phyloP scores from a whole-genome alignment of 345 rosid species.

The Rhizophora apiculata region DNA sequence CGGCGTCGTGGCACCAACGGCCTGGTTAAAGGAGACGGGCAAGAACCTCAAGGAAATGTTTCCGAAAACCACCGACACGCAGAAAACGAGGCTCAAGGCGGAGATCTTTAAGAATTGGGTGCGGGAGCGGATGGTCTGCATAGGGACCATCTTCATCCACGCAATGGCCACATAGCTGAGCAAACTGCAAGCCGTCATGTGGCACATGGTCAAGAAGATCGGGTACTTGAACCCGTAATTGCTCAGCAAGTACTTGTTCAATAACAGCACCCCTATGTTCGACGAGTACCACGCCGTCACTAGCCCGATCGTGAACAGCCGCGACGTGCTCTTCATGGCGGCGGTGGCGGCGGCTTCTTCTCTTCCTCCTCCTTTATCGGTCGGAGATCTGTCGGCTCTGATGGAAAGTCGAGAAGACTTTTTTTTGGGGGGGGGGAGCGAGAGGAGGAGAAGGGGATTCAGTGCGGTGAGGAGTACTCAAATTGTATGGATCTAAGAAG shows the following conservation, averaged over 20 bases:
- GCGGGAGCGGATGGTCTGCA: constrained; percentile 94
- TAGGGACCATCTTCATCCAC: constrained; percentile 97
- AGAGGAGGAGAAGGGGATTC: not conserved
- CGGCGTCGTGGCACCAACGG: constrained; percentile 97
- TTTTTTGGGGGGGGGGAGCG: too few relatives aligned
- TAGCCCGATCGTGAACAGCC: constrained; percentile 76
- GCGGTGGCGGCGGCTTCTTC: not conserved
- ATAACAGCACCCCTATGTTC: constrained; percentile 86
- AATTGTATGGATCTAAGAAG: constrained; percentile 3
- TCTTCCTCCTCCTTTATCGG: too few relatives aligned
- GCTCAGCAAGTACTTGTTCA: constrained; percentile 90
- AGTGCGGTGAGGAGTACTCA: not conserved
- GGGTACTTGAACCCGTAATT: constrained; percentile 98
- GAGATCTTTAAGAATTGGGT: constrained; percentile 90
- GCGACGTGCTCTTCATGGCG: constrained; percentile 47
- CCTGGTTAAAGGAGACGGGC: constrained; percentile 93
- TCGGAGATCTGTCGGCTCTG: not conserved
- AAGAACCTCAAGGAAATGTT: constrained; percentile 75
- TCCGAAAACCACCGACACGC: constrained; percentile 94
- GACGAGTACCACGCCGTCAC: constrained; percentile 90
- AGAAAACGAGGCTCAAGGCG: constrained; percentile 76
- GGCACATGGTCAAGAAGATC: constrained; percentile 98
- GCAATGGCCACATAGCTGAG: constrained; percentile 90
- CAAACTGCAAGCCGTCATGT: constrained; percentile 97
- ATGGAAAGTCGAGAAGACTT: not conserved